Percentiles rank a stretch among this genome's conserved stretches.
Evolutionary conservation across 2,329 filamentous ascomycete genomes (phyloP).

Genomic region (Corniculantispora saksenae): DNA sequence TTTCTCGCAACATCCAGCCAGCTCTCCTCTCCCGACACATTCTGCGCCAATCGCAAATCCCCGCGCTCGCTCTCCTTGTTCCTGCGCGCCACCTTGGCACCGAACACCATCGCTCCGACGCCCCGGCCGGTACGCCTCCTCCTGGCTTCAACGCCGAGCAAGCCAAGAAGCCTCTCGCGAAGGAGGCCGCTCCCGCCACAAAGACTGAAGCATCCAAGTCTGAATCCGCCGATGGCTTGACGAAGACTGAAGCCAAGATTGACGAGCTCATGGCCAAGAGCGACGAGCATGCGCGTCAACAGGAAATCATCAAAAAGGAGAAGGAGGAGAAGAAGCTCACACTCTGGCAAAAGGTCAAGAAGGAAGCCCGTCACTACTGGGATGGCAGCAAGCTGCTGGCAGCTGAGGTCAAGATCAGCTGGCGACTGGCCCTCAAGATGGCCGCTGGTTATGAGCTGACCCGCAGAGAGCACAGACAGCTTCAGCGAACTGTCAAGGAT

Average conservation of each 20-base stretch:
- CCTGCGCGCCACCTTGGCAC: constrained; percentile 59
- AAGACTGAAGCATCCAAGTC: constrained; percentile 33
- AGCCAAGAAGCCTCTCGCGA: constrained; percentile 79
- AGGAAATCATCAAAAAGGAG: constrained; percentile 54
- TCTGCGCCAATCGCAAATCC: constrained; percentile 46
- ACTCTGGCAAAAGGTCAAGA: constrained; percentile 88
- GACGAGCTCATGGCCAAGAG: constrained; percentile 66
- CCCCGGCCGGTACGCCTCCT: constrained; percentile 61
- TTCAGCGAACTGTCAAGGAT: constrained; percentile 91
- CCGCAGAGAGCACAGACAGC: constrained; percentile 87
- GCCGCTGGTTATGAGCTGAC: constrained; percentile 95
- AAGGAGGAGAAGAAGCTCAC: constrained; percentile 86
- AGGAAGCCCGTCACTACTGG: constrained; percentile 94
- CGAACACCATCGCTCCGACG: constrained; percentile 56
- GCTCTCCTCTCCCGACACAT: constrained; percentile 49
- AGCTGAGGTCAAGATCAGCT: constrained; percentile 91
- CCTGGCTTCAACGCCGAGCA: constrained; percentile 89
- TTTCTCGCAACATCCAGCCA: constrained; percentile 50
- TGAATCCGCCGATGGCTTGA: constrained; percentile 27
- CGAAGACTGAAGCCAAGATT: constrained; percentile 47
- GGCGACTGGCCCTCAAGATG: constrained; percentile 91
- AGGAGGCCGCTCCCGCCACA: constrained; percentile 45
- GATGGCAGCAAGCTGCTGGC: constrained; percentile 95
- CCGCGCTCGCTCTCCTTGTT: constrained; percentile 58
- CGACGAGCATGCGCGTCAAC: constrained; percentile 60